These are phyloP conservation scores for Cadophora malorum DNA, from an alignment of 2,329 filamentous ascomycete genomes.

Conservation along the genomic window DNA sequence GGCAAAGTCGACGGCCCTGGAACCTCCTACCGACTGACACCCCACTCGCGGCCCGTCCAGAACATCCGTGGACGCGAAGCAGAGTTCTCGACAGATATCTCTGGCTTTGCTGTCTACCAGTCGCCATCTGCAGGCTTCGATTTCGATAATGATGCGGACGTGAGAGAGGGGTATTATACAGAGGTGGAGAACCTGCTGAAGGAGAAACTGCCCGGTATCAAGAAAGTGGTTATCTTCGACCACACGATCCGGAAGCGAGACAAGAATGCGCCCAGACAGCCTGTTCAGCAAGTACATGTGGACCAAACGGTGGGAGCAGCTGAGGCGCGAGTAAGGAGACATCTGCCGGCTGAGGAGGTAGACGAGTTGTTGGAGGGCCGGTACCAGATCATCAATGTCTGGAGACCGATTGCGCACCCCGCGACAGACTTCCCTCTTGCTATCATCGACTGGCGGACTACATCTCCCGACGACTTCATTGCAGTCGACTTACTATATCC, in stretches of 20 bases:
- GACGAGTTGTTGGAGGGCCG: slow-evolving; percentile 67
- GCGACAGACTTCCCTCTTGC: slow-evolving; percentile 63
- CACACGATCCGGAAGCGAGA: slow-evolving; percentile 76
- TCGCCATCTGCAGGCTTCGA: slow-evolving; percentile 58
- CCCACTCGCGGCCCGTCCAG: slow-evolving; percentile 58
- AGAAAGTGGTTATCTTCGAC: slow-evolving; percentile 77
- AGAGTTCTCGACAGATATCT: slow-evolving; percentile 68
- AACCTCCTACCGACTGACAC: slow-evolving; percentile 57
- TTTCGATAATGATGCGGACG: slow-evolving; percentile 72
- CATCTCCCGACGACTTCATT: slow-evolving; percentile 68
- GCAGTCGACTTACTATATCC: slow-evolving; percentile 78
- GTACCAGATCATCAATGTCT: slow-evolving; percentile 85
- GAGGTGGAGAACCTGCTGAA: slow-evolving; percentile 77
- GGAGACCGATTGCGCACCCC: slow-evolving; percentile 63
- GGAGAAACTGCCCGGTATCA: slow-evolving; percentile 64
- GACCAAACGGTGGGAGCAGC: slow-evolving; percentile 77
- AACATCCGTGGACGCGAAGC: slow-evolving; percentile 75
- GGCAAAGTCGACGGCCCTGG: slow-evolving; percentile 67
- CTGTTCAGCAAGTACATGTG: slow-evolving; percentile 77
- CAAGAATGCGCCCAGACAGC: slow-evolving; percentile 62
- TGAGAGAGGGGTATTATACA: slow-evolving; percentile 77
- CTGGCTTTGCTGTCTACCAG: slow-evolving; percentile 73
- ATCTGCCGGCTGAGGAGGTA: slow-evolving; percentile 68
- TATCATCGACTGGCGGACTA: slow-evolving; percentile 60
- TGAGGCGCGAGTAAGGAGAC: slow-evolving; percentile 68